Evolutionary conservation across 257 asterid genomes (phyloP), one percentile per base, ranked within the genome.

Genomic region (Voacanga thouarsii): DNA sequence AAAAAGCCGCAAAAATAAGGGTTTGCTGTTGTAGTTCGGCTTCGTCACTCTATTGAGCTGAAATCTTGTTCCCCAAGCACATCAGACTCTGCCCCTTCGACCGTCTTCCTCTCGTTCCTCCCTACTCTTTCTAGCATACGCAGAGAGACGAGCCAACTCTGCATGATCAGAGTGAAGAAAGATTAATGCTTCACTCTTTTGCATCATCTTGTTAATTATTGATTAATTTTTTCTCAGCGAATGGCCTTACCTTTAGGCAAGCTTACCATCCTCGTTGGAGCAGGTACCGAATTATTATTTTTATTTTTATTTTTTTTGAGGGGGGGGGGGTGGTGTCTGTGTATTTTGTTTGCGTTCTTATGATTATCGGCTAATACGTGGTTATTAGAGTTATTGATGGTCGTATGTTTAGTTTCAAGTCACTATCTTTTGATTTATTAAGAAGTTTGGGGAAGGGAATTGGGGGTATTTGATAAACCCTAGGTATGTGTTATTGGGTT

Each of bases 241-340:
- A 93, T 93, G 98, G 97, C 99, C 73, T 92, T 95, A 72, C 84
- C 98, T 72, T 80, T 95, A 49, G 97, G 96, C 82, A 95, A 95
- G 92, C 91, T 95, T 75, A 80, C 94, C 19, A 82, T 95, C 79
- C 78, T 93, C 87, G 85, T 92, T 60, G 99, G 99, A 76, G 96
- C 99, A 78, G 99, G 99, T 93, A 33, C 65, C 24, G 41, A 3
- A 19, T 41, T 41, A 21, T 53, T 53, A 10, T 50, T 14, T 49
- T 49, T 7, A 2, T 2, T 49, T 2, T 49, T 49, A 81, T 82
- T 28, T 47, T 44, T 8, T 63, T 8, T 63, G 28, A n/a, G n/a
- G n/a, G n/a, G n/a, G n/a, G n/a, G n/a, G n/a, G n/a, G 3, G 16
- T 30, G 7, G 7, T 70, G 74, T 9, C 33, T 11, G 30, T 15